Evolutionary conservation across 1,284 basidiomycete species (phyloP), one percentile per base, ranked within the genome.

Genomic region (Pisolithus thermaeus): DNA sequence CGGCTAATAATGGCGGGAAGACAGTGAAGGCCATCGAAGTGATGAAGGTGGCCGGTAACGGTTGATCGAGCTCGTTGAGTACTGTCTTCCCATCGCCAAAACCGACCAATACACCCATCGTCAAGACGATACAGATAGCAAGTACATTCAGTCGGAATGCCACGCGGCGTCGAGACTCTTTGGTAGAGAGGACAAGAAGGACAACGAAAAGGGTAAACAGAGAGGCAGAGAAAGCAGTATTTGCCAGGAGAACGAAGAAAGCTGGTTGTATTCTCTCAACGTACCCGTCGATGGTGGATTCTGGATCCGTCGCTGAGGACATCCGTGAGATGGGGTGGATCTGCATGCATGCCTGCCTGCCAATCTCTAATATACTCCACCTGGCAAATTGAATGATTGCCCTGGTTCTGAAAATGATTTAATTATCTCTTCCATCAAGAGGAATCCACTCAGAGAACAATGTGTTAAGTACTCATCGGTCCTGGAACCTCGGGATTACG

Each of bases 111-210:
- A n/a, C n/a, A n/a, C n/a, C n/a, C n/a, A n/a, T n/a, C n/a, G n/a
- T n/a, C n/a, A n/a, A n/a, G n/a, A n/a, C n/a, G n/a, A n/a, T n/a
- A n/a, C n/a, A n/a, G n/a, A n/a, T n/a, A n/a, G n/a, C n/a, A n/a
- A n/a, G n/a, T n/a, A n/a, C n/a, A n/a, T n/a, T n/a, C n/a, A n/a
- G n/a, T n/a, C n/a, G n/a, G n/a, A n/a, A n/a, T n/a, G n/a, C n/a
- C n/a, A n/a, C n/a, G n/a, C n/a, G n/a, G n/a, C n/a, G n/a, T n/a
- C n/a, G n/a, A n/a, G n/a, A n/a, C n/a, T n/a, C n/a, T n/a, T n/a
- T n/a, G 1, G 50, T 51, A 3, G 50, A 51, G 18, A 51, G 47
- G 9, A 37, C 30, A 35, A 48, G 38, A n/a, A 51, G 44, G 36
- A 47, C 43, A 3, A 45, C 32, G 12, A 45, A 42, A 7, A 50